Conservation (phyloP, 106 monocot genomes). For the Vanilla planifolia region DNA sequence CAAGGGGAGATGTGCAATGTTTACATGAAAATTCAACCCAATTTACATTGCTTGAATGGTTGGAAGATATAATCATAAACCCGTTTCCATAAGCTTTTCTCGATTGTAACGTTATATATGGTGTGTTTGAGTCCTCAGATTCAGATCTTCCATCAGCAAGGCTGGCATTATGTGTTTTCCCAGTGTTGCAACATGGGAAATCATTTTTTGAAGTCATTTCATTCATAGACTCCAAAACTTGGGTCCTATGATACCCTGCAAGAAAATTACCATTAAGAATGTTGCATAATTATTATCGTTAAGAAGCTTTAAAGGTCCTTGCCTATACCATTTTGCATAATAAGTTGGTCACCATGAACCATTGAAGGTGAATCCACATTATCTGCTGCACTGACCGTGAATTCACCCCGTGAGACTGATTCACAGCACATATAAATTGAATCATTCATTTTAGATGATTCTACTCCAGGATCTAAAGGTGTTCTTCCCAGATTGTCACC, state of each 20-base stretch:
- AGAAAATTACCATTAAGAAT: background rate
- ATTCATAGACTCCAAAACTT: background rate
- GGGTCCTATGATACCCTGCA: slow-evolving; percentile 9
- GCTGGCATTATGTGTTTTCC: background rate
- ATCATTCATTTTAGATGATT: slow-evolving; percentile 6
- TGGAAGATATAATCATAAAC: slow-evolving; percentile 38
- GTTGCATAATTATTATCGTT: too few species aligned
- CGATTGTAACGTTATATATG: background rate
- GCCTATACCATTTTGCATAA: background rate
- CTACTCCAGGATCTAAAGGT: slow-evolving; percentile 1
- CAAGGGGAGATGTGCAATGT: slow-evolving; percentile 60
- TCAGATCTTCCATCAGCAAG: slow-evolving; percentile 4
- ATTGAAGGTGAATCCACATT: slow-evolving; percentile 1
- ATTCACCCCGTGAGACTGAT: slow-evolving; percentile 6
- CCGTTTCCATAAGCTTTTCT: slow-evolving; percentile 37
- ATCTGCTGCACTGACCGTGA: background rate
- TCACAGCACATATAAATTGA: background rate
- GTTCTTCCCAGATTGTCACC: background rate
- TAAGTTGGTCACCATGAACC: slow-evolving; percentile 7
- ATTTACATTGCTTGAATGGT: slow-evolving; percentile 40
- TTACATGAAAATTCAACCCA: slow-evolving; percentile 67
- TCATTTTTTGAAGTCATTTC: slow-evolving; percentile 5
- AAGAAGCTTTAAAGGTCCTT: too few species aligned
- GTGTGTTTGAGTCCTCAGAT: background rate
- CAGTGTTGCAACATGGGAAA: slow-evolving; percentile 7